A percentile compares a stretch with the other conserved stretches of the same genome.
These are phyloP conservation scores for Lindgomyces ingoldianus DNA, from an alignment of 495 filamentous ascomycete genomes.

Conservation along the genomic window DNA sequence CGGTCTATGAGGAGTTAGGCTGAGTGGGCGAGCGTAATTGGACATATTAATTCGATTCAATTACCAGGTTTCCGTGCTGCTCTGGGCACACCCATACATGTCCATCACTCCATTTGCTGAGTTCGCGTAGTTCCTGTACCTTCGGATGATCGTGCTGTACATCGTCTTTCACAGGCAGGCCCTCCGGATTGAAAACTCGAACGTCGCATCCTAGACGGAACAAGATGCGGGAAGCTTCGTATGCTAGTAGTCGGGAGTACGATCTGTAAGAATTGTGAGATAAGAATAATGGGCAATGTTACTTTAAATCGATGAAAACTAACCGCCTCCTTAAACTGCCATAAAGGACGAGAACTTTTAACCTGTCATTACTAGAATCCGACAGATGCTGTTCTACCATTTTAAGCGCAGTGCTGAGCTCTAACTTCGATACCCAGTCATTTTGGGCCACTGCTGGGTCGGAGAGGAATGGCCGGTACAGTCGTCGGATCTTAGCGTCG, in stretches of 20 bases:
- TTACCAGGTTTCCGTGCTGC: constrained; percentile 68
- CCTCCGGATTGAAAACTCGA: constrained; percentile 63
- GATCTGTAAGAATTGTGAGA: too few relatives aligned
- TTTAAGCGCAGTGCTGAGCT: constrained; percentile 56
- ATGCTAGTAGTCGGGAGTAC: constrained; percentile 63
- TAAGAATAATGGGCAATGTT: neutral
- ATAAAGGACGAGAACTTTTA: constrained; percentile 65
- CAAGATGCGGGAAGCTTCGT: constrained; percentile 63
- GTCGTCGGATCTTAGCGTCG: constrained; percentile 60
- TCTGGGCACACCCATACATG: constrained; percentile 71
- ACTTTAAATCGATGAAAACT: neutral
- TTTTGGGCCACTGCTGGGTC: constrained; percentile 62
- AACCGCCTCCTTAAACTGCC: constrained; percentile 60
- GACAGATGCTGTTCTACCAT: constrained; percentile 56
- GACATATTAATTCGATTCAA: neutral
- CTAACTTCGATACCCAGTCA: constrained; percentile 59
- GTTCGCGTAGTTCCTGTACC: constrained; percentile 65
- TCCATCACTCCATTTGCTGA: constrained; percentile 68
- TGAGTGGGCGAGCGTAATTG: neutral
- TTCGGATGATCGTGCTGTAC: constrained; percentile 59
- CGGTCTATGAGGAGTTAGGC: constrained; percentile 52
- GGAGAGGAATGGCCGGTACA: constrained; percentile 54
- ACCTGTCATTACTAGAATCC: constrained; percentile 51
- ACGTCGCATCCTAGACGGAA: constrained; percentile 69
- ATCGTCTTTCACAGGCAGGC: constrained; percentile 66